Evolutionary conservation across 2,329 filamentous ascomycete genomes (phyloP).

Genomic region (Hymenoscyphus scutula): DNA sequence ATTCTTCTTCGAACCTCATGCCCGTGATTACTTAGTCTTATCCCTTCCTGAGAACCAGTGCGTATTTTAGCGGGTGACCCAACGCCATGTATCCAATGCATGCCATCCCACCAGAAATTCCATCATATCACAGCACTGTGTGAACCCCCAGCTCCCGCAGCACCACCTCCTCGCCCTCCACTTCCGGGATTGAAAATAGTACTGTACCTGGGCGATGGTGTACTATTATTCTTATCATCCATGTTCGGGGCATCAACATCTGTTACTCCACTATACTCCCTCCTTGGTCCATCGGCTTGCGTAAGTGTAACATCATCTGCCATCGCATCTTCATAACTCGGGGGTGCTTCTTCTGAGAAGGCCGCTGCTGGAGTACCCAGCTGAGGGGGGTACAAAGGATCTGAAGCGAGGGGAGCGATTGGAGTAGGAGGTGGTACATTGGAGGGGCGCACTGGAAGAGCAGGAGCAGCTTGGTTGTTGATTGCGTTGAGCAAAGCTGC

Average conservation of each 20-base stretch:
- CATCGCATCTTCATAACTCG: conserved; percentile 92
- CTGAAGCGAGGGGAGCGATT: conserved; percentile 36
- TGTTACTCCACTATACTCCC: conserved; percentile 64
- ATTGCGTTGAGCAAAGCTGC: conserved; percentile 70
- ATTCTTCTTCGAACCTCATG: too few species aligned
- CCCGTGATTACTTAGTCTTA: too few species aligned
- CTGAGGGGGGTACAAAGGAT: conserved; percentile 59
- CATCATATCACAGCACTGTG: conserved; percentile 6
- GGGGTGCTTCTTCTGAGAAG: conserved; percentile 73
- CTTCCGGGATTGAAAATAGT: neutral
- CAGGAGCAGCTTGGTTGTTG: conserved; percentile 25
- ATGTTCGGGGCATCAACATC: conserved; percentile 54
- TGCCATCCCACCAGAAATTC: too few species aligned
- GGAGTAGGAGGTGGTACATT: conserved; percentile 28
- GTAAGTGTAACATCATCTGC: conserved; percentile 61
- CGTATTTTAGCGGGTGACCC: too few species aligned
- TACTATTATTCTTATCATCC: conserved; percentile 28
- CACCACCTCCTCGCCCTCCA: neutral
- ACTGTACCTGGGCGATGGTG: conserved; percentile 13
- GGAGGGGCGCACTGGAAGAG: conserved; percentile 26
- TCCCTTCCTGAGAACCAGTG: too few species aligned
- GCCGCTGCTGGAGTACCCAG: conserved; percentile 46
- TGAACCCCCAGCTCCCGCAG: neutral
- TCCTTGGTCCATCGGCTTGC: conserved; percentile 69
- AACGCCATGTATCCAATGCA: too few species aligned